Base-by-base conservation (phyloP, 768 basidiomycete species). In the Macrolepiota dolichaula region DNA sequence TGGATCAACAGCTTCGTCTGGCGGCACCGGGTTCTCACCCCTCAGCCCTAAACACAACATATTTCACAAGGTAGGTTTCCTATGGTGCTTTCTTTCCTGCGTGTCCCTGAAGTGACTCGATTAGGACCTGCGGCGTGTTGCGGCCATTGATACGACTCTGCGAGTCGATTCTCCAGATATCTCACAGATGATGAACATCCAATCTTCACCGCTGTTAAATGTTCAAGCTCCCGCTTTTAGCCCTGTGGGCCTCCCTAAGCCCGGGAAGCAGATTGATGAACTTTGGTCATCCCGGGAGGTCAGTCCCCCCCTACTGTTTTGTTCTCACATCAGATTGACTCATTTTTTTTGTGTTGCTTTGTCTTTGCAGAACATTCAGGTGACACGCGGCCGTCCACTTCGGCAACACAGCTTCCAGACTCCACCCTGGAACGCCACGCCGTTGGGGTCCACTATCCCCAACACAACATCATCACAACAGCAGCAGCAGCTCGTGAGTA, bases 271-370 rank as follows among this genome's bases (percentile, higher is more conserved):
- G n/a, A 67, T 72, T 2, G 73, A 75, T 35, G 64, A 71, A 40
- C 51, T 73, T 24, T 78, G 76, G 75, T 68, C 61, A 15, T 72
- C 73, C 11, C 66, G 66, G 38, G 69, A 76, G 66, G 75, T 76
- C 64, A 19, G 65, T n/a, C n/a, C n/a, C n/a, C n/a, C n/a, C n/a
- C n/a, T 37, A 24, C 3, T 35, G 51, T 38, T 10, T 19, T 24
- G n/a, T 50, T 9, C 5, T 25, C 17, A 35, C 36, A 17, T 19
- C 17, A 19, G 11, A 1, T 40, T 19, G 35, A 36, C 24, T 37
- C 29, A 36, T 17, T 36, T 49, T 7, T 24, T 22, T 5, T 49
- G 22, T 24, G 47, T 5, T 49, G 22, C 22, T 49, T 27, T 13
- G 6, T 42, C 40, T 35, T 24, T 24, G 22, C 40, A 66, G 64